Percentiles rank a stretch among this genome's conserved stretches.
These are phyloP conservation scores for Wickerhamiella qilinensis DNA, from an alignment of 805 yeast genomes.

Conservation along the genomic window DNA sequence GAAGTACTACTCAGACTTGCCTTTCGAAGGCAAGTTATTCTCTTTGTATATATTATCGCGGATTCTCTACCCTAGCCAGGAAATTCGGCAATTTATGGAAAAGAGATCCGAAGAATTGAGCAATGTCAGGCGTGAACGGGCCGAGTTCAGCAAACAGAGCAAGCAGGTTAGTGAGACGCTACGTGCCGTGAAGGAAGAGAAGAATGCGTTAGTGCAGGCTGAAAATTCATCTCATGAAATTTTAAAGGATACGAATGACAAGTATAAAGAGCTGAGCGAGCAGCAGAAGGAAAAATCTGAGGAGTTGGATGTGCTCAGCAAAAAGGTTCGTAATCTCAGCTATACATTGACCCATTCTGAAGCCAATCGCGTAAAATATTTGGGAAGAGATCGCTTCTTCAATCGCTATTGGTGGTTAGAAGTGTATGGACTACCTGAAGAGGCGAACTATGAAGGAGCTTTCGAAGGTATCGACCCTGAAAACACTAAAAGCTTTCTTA, in stretches of 20 bases:
- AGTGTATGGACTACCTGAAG: conserved; percentile 42
- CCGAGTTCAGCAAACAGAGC: conserved; percentile 49
- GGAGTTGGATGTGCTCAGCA: too few relatives aligned
- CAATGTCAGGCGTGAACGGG: conserved; percentile 43
- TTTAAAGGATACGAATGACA: conserved; percentile 4
- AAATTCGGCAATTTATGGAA: conserved; percentile 51
- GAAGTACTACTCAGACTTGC: conserved; percentile 39
- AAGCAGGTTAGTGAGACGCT: conserved; percentile 37
- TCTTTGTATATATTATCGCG: conserved; percentile 48
- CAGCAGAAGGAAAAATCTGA: conserved; percentile 30
- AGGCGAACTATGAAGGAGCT: too few relatives aligned
- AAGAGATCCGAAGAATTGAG: conserved; percentile 49
- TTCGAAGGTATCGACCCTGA: not conserved
- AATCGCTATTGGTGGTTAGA: conserved; percentile 97
- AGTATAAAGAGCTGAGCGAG: conserved; percentile 22
- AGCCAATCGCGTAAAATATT: conserved; percentile 52
- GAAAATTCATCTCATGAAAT: not conserved
- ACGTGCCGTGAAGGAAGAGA: conserved; percentile 28
- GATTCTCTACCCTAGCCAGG: conserved; percentile 39
- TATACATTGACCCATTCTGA: conserved; percentile 37
- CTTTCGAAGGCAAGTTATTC: conserved; percentile 37
- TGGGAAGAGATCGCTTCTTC: conserved; percentile 72
- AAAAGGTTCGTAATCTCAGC: conserved; percentile 38
- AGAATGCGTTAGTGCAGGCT: conserved; percentile 2
- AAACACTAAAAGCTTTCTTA: conserved; percentile 38